Conservation (phyloP, 306 rosid species). For the Rosa multiflora region DNA sequence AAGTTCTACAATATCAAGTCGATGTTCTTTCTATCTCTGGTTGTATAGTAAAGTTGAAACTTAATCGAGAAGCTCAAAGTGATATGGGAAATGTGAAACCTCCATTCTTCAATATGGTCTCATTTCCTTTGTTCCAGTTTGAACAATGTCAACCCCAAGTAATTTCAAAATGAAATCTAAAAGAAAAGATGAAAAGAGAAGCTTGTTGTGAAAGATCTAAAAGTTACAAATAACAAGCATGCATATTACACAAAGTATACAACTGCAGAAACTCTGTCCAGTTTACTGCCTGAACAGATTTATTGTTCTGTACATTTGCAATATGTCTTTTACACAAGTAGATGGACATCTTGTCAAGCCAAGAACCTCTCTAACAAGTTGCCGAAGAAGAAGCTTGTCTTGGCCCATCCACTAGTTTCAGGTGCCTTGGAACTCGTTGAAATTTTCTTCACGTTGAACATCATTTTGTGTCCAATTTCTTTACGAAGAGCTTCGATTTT, state of each 20-base stretch:
- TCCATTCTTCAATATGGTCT: too few relatives aligned
- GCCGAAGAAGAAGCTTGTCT: conserved; percentile 82
- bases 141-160: neutral
- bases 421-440: conserved; percentile 53
- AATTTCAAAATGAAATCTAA: neutral
- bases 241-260: conserved; percentile 17
- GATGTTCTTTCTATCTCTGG: too few relatives aligned
- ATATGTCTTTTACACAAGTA: conserved; percentile 19
- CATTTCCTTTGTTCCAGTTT: neutral
- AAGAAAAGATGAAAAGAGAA: neutral
- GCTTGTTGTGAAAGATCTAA: neutral
- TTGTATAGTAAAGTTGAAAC: too few relatives aligned
- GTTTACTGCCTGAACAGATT: conserved; percentile 34
- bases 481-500: conserved; percentile 60
- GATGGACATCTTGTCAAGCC: conserved; percentile 29
- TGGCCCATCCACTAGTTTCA: conserved; percentile 69
- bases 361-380: conserved; percentile 75
- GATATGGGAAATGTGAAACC: too few relatives aligned
- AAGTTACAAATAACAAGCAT: conserved; percentile 25
- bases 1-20: too few relatives aligned
- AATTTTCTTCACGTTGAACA: conserved; percentile 69
- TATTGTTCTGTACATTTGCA: conserved; percentile 42
- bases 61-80: too few relatives aligned
- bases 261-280: conserved; percentile 30
- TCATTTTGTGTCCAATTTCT: conserved; percentile 66